Base-by-base conservation (phyloP, 108 stramenopile genomes). In the Schizochytrium sp. region DNA sequence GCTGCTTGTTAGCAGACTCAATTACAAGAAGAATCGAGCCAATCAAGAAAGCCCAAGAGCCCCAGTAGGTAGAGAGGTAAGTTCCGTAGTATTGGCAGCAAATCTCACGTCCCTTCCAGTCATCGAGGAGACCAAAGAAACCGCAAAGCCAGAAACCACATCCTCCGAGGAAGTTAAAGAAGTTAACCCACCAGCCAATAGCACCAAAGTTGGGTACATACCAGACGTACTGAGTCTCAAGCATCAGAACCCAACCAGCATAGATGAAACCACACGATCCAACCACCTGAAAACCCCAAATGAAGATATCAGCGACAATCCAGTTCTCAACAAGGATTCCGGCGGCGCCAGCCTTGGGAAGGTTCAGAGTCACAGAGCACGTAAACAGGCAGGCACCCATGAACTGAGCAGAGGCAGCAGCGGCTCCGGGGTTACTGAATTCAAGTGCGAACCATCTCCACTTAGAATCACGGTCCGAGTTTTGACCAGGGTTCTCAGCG, bases 31-130 rank as follows among this genome's bases (percentile, higher is more conserved):
- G 64, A 15, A 69, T 7, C 0, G 64, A 69, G 2, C 64, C 64
- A 15, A 28, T 69, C 19, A 69, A 44, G 3, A 69, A 69, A 44
- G 42, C 64, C 42, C 40, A 44, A 7, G 64, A 69, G 7, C 64
- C 64, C 64, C 64, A 69, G 28, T 44, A 69, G 10, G 64, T 69
- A 0, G 64, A 69, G 0, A 69, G 12, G 5, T 13, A 7, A 8
- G 64, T 69, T 38, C 64, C 64, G 64, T 69, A 69, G 64, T 8
- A 13, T 44, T 69, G 64, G 64, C 64, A 69, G 64, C 64, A 69
- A 38, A 69, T 44, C 42, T 38, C 44, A 0, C 64, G 64, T 7
- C 64, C 64, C 1, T 69, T 15, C 0, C 40, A 38, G 64, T 69
- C 44, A 44, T 69, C 64, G 0, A 69, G 64, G 44, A 69, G 2